These are phyloP conservation scores for Antarctomyces pellizariae DNA, from an alignment of 495 filamentous ascomycete species.

Conservation along the genomic window DNA sequence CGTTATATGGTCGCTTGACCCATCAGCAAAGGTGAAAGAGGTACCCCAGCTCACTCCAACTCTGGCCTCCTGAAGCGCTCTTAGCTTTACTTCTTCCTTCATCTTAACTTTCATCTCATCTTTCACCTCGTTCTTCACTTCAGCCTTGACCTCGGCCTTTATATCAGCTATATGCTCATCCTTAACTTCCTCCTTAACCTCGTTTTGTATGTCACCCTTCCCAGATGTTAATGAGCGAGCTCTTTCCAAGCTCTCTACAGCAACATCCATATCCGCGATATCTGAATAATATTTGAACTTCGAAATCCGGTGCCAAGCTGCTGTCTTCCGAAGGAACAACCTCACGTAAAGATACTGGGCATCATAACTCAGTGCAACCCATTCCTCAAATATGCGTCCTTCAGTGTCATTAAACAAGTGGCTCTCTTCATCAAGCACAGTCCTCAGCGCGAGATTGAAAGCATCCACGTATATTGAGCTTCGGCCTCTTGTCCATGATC, in stretches of 20 bases:
- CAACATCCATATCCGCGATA: conserved; percentile 44
- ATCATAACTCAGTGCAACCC: conserved; percentile 56
- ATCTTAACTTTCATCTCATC: no score
- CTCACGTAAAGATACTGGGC: conserved; percentile 89
- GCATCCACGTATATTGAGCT: conserved; percentile 95
- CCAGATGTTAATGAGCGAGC: no score
- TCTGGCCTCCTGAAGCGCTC: conserved; percentile 21
- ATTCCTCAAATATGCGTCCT: conserved; percentile 50
- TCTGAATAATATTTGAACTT: conserved; percentile 60
- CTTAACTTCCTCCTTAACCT: no score
- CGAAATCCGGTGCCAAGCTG: conserved; percentile 76
- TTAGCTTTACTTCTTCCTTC: conserved; percentile 14
- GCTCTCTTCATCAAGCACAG: conserved; percentile 70
- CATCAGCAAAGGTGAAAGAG: conserved; percentile 57
- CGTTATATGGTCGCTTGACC: conserved; percentile 43
- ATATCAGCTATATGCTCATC: no score
- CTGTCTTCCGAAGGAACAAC: conserved; percentile 80
- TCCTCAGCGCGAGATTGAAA: conserved; percentile 82
- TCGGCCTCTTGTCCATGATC: conserved; percentile 23
- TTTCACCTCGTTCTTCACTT: no score
- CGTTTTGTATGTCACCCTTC: no score
- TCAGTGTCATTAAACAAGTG: conserved; percentile 74
- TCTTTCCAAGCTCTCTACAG: conserved; percentile 39
- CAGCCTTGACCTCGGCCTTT: no score
- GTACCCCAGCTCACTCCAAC: no score